Base-by-base conservation (phyloP, 75 land plant species). In the Picea sitchensis region DNA sequence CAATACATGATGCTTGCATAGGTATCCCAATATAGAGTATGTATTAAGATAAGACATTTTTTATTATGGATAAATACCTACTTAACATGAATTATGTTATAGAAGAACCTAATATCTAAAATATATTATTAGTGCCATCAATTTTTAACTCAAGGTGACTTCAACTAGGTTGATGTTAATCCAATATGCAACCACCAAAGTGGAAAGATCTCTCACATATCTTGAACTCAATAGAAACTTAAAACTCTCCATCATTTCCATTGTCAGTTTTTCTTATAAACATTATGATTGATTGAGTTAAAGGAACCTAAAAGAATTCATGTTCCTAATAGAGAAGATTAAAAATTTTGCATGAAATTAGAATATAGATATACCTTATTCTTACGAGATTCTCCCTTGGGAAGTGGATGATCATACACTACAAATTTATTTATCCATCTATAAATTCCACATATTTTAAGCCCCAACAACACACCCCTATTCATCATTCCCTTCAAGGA, bases 401-500 rank as follows among this genome's bases (percentile, higher is more conserved):
- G 92, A 59, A 91, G 79, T n/a, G 85, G 57, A 17, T 90, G 90
- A 79, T 91, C 92, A 73, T 87, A 84, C 61, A 91, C 44, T 63
- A 93, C 94, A 85, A 82, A 87, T 11, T 44, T 84, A 75, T 97
- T 97, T 64, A 91, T 92, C 86, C 91, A 88, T 96, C 96, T 95
- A 73, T 98, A 95, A 23, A 90, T 80, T 23, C 59, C 85, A 80
- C 91, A 90, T 15, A 98, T 98, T 1, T 77, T 80, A 36, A 95
- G 75, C 14, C 99, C 98, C 82, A 98, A 87, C 3, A 80, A 30
- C 59, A 98, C 99, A 60, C 95, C 99, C 76, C 92, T 86, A n/a
- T 92, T 89, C 98, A 98, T 98, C 98, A 95, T 98, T 73, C 90
- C 99, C 85, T 89, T 95, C 31, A 98, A 85, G 31, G 99, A 98